A percentile compares a stretch with the other conserved stretches of the same genome.
These are phyloP conservation scores for Aspergillus piperis DNA, from an alignment of 2,329 filamentous ascomycete genomes.

Conservation along the genomic window DNA sequence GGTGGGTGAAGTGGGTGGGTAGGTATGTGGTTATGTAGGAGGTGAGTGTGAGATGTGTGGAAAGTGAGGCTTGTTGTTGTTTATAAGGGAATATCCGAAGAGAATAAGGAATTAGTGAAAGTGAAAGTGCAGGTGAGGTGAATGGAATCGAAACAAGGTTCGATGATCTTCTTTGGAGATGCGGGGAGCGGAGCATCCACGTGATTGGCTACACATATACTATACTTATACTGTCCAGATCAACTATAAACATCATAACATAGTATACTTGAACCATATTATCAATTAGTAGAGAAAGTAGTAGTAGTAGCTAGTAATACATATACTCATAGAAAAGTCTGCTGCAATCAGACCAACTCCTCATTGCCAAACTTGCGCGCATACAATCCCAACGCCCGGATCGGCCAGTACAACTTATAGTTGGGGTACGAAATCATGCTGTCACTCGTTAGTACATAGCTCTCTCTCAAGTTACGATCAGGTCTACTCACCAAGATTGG, in stretches of 20 bases:
- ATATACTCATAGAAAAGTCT: neutral
- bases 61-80: neutral
- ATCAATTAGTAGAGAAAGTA: neutral
- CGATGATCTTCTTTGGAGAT: neutral
- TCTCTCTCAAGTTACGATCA: neutral
- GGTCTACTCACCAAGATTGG: slow-evolving; percentile 75
- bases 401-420: slow-evolving; percentile 95
- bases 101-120: neutral
- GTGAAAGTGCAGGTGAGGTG: neutral
- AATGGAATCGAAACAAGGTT: neutral
- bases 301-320: neutral
- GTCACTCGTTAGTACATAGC: slow-evolving; percentile 20
- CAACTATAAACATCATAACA: too few species aligned
- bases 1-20: neutral
- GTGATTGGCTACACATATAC: neutral
- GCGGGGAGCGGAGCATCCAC: neutral
- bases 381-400: slow-evolving; percentile 93
- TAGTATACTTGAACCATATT: neutral
- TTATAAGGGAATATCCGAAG: too few species aligned
- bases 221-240: too few species aligned
- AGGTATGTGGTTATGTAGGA: too few species aligned
- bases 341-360: slow-evolving; percentile 44
- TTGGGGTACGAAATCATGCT: slow-evolving; percentile 99
- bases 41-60: neutral
- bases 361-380: slow-evolving; percentile 69